Percentiles rank a stretch among this genome's conserved stretches.
Conservation (phyloP, 805 yeast species). For the Metschnikowia amazonensis region DNA sequence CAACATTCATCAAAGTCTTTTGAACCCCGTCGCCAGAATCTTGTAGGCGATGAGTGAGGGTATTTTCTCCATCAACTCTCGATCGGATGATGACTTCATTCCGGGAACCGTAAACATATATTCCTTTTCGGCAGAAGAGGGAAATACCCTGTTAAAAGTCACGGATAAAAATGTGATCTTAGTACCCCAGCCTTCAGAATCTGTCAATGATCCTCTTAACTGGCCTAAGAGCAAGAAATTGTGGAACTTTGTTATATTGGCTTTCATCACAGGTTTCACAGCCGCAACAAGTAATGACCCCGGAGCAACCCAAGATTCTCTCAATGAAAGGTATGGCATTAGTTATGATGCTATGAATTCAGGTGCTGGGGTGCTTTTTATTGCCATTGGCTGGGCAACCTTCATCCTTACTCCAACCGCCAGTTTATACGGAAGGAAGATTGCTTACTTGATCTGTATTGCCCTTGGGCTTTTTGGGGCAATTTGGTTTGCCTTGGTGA, state of each 20-base stretch:
- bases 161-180: conserved; percentile 32
- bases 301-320: conserved; percentile 63
- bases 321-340: conserved; percentile 59
- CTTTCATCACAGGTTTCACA: conserved; percentile 61
- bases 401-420: conserved; percentile 65
- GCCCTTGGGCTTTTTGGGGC: conserved; percentile 60
- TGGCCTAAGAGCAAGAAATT: conserved; percentile 37
- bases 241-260: conserved; percentile 36
- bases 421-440: conserved; percentile 63
- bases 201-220: conserved; percentile 47
- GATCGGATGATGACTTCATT: conserved; percentile 16
- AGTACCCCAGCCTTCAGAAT: conserved; percentile 49
- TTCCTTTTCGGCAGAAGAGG: conserved; percentile 14
- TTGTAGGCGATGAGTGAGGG: conserved; percentile 6
- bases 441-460: conserved; percentile 60
- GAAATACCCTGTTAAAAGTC: conserved; percentile 12
- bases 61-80: conserved; percentile 12
- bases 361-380: conserved; percentile 75
- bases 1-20: background rate
- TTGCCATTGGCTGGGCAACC: conserved; percentile 65
- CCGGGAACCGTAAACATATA: conserved; percentile 20
- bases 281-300: conserved; percentile 76
- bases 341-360: conserved; percentile 68
- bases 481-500: conserved; percentile 64
- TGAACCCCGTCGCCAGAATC: background rate